These are phyloP conservation scores for Hawksworthiomyces lignivorus DNA, from an alignment of 2,329 filamentous ascomycete genomes.

Conservation along the genomic window DNA sequence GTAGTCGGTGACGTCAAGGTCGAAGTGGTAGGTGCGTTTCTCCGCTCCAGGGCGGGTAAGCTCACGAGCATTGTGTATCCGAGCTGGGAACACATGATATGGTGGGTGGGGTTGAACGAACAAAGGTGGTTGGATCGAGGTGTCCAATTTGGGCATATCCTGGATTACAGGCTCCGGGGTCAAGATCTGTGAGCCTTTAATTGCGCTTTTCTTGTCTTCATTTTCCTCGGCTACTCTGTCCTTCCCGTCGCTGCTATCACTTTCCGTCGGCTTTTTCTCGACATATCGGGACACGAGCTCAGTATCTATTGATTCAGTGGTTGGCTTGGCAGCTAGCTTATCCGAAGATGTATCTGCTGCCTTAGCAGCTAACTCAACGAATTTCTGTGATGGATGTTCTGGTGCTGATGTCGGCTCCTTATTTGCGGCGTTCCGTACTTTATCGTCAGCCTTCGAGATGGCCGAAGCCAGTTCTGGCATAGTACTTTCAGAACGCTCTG, in stretches of 20 bases:
- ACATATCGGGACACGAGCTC: no score
- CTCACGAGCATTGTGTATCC: conserved; percentile 74
- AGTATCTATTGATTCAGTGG: no score
- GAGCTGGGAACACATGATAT: conserved; percentile 86
- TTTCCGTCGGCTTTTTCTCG: not conserved
- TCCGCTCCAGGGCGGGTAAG: conserved; percentile 82
- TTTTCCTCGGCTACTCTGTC: not conserved
- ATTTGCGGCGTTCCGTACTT: conserved; percentile 21
- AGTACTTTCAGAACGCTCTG: no score
- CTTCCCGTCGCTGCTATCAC: not conserved
- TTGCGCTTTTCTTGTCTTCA: conserved; percentile 16
- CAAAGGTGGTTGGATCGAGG: conserved; percentile 64
- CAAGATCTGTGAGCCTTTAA: conserved; percentile 19
- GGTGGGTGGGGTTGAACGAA: conserved; percentile 95
- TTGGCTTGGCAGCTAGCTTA: no score
- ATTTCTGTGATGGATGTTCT: no score
- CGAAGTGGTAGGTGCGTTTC: conserved; percentile 96
- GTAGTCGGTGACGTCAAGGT: conserved; percentile 93
- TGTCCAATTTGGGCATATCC: conserved; percentile 36
- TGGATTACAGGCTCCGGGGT: conserved; percentile 27
- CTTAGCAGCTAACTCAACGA: no score
- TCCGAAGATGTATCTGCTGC: no score
- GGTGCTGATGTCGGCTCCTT: no score
- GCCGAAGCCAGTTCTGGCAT: no score
- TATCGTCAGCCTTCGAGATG: conserved; percentile 33